A percentile compares a stretch with the other conserved stretches of the same genome.
These are phyloP conservation scores for Gracilariopsis chorda DNA, from an alignment of 23 red algal genomes.

Conservation along the genomic window DNA sequence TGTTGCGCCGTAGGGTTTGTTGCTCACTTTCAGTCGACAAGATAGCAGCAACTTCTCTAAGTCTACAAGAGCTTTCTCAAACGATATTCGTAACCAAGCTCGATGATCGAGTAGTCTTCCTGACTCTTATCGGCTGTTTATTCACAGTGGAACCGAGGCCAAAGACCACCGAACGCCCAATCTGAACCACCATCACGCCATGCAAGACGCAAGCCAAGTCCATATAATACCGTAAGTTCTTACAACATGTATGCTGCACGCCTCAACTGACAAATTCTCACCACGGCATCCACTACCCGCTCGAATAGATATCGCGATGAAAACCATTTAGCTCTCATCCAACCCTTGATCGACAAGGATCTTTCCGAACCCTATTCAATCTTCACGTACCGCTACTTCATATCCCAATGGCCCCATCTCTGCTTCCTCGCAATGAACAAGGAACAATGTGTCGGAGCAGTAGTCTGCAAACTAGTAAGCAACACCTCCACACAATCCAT, in stretches of 20 bases:
- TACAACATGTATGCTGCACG: not conserved
- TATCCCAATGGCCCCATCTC: conserved; percentile 89
- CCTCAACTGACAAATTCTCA: no score
- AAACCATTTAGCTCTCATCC: conserved; percentile 44
- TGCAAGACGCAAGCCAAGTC: not conserved
- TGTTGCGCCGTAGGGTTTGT: no score
- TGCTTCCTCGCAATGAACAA: conserved; percentile 73
- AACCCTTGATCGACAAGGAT: conserved; percentile 78
- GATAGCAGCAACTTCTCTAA: no score
- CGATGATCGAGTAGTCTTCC: no score
- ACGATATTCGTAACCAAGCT: no score
- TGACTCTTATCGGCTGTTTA: no score
- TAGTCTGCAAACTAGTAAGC: conserved; percentile 88
- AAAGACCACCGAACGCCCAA: no score
- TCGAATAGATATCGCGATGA: conserved; percentile 39
- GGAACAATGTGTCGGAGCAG: conserved; percentile 60
- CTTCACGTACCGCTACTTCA: conserved; percentile 99
- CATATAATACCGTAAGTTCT: not conserved
- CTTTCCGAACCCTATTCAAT: conserved; percentile 97
- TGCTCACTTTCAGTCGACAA: no score
- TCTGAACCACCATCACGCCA: no score
- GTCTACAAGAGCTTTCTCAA: no score
- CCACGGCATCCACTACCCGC: not conserved
- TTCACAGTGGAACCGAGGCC: no score
- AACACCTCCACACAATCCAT: not conserved